phyloP scores from a whole-genome alignment of 78 protist species.

The Dictyostelium purpureum region DNA sequence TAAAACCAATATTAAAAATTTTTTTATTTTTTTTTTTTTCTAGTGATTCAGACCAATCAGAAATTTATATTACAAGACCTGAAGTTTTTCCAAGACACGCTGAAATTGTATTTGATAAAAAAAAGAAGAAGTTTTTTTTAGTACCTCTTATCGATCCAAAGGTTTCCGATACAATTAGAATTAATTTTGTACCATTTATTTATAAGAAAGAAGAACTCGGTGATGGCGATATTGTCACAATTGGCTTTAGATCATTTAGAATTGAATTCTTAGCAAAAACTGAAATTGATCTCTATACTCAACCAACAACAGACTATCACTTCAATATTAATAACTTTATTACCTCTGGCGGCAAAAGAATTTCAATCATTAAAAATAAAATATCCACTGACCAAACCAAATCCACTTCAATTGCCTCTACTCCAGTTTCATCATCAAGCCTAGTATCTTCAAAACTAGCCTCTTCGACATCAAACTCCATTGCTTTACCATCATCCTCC shows the following conservation, averaged over 20 bases:
- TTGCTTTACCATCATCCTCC: background rate
- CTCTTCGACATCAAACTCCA: background rate
- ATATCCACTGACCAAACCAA: background rate
- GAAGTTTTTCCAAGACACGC: conserved; percentile 2
- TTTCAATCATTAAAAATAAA: background rate
- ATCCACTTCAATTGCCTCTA: background rate
- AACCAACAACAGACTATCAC: background rate
- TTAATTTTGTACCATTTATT: conserved; percentile 36
- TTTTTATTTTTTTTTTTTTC: background rate
- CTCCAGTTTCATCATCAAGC: background rate
- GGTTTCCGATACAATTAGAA: conserved; percentile 25
- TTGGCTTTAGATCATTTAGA: conserved; percentile 41
- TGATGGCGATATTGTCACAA: conserved; percentile 24
- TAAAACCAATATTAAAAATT: too few species aligned
- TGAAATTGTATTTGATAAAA: conserved; percentile 7
- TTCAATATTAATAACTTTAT: too few species aligned
- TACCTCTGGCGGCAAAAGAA: background rate
- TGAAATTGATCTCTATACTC: background rate
- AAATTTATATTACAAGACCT: conserved; percentile 18
- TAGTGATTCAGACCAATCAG: background rate
- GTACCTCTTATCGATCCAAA: conserved; percentile 1
- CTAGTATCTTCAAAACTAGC: background rate
- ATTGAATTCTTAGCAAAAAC: conserved; percentile 1
- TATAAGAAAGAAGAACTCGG: background rate
- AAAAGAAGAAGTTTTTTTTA: background rate